Evolutionary conservation across 768 basidiomycete genomes (phyloP), one percentile per base, ranked within the genome.

Genomic region (Leccinum obscurum): DNA sequence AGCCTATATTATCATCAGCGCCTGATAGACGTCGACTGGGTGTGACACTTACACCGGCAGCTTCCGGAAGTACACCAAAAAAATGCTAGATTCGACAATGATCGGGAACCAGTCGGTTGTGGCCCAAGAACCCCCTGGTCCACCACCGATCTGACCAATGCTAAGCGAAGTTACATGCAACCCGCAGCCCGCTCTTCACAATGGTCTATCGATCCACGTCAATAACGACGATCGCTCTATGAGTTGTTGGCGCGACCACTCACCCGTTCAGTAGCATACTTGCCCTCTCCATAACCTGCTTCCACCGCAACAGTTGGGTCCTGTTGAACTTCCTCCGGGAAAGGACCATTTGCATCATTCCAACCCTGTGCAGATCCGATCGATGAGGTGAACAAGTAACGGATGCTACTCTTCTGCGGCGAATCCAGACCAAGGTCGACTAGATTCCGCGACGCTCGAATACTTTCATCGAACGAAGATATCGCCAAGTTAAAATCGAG

Each of bases 81-180:
- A 62, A 11, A 72, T n/a, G 51, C 75, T 74, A 0, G 75, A 73
- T 55, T 77, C 71, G 15, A 79, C 71, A 4, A 83, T 66, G 39
- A 76, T 72, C 15, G 82, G 81, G 30, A 83, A 64, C 83, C 82
- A 84, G 52, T 83, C 80, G 0, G 69, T 75, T 3, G 73, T 70
- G 3, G 73, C 74, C 81, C 82, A 83, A 0, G 75, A 75, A 20
- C 81, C 81, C 1, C 66, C 67, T 0, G 57, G 60, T 24, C 78
- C 78, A 15, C 81, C 81, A 28, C 70, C 71, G 7, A 83, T 67
- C 58, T 84, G 83, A 0, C 81, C 83, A 10, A 82, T 76, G 3
- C 83, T 72, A 30, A 83, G 68, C 2, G 76, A 75, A 0, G 75
- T 70, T 0, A 68, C 69, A 7, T 71, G 70, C 3, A 82, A 28